Evolutionary conservation across 306 rosid genomes (phyloP).

Genomic region (Hylodesmum podocarpum): DNA sequence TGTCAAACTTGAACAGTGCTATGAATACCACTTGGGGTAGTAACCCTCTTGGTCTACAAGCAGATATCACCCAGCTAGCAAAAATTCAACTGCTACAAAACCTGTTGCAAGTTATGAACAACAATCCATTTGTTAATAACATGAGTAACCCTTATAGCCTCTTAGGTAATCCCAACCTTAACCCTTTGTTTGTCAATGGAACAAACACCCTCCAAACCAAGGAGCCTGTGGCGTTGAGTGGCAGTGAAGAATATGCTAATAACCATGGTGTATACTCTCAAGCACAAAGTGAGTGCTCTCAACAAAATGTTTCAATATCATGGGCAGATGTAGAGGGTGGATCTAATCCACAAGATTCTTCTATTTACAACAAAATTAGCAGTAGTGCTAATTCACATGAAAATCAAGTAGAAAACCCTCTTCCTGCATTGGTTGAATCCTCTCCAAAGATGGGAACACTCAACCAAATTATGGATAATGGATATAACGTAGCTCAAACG

Average conservation of each 20-base stretch:
- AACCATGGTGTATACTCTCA: conserved; percentile 32
- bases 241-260: conserved; percentile 32
- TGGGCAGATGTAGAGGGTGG: conserved; percentile 34
- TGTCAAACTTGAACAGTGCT: conserved; percentile 35
- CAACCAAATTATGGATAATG: conserved; percentile 43
- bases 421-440: conserved; percentile 52
- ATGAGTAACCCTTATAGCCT: conserved; percentile 33
- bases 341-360: conserved; percentile 6
- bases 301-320: conserved; percentile 34
- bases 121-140: conserved; percentile 37
- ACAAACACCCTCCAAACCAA: conserved; percentile 21
- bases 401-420: conserved; percentile 32
- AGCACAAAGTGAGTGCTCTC: conserved; percentile 16
- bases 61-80: conserved; percentile 61
- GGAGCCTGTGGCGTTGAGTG: conserved; percentile 27
- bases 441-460: conserved; percentile 30
- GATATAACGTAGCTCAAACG: conserved; percentile 18
- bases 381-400: conserved; percentile 6
- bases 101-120: conserved; percentile 51
- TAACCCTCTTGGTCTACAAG: conserved; percentile 48
- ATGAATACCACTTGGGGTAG: conserved; percentile 41
- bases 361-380: conserved; percentile 25
- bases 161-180: conserved; percentile 40
- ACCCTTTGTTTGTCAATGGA: conserved; percentile 29
- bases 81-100: conserved; percentile 63